A percentile compares a stretch with the other conserved stretches of the same genome.
Evolutionary conservation across 768 basidiomycete species (phyloP).

Genomic region (Cyclocybe cylindracea): DNA sequence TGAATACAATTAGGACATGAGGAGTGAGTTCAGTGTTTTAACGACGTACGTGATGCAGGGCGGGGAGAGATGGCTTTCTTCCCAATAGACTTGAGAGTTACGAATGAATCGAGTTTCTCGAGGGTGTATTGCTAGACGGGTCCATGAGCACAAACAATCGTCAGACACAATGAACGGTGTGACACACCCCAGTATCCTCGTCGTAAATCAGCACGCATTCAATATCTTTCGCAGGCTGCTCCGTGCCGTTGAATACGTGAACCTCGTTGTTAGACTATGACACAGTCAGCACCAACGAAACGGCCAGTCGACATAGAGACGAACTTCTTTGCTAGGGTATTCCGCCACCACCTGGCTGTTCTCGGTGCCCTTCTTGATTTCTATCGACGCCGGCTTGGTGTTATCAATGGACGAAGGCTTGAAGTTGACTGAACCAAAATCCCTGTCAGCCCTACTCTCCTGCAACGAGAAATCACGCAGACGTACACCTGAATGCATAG

Average conservation of each 20-base stretch:
- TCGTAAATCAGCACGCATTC: constrained; percentile 84
- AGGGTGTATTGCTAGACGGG: constrained; percentile 60
- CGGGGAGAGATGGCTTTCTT: constrained; percentile 33
- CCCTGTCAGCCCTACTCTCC: neutral
- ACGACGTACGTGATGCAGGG: constrained; percentile 34
- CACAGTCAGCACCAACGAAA: neutral
- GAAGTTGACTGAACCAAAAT: constrained; percentile 59
- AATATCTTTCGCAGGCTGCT: constrained; percentile 61
- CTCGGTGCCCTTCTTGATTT: constrained; percentile 57
- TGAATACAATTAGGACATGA: constrained; percentile 6
- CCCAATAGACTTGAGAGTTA: constrained; percentile 55
- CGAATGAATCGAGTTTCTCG: constrained; percentile 72
- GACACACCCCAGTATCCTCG: constrained; percentile 65
- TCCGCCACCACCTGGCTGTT: constrained; percentile 58
- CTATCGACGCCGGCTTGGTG: constrained; percentile 64
- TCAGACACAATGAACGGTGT: neutral
- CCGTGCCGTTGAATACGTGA: constrained; percentile 58
- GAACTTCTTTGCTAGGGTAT: constrained; percentile 66
- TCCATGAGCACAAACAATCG: constrained; percentile 10
- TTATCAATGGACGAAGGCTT: constrained; percentile 72
- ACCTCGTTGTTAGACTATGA: constrained; percentile 13
- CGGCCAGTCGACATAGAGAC: constrained; percentile 8
- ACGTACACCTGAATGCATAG: constrained; percentile 77
- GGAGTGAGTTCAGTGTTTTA: neutral
- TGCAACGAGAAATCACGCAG: neutral